Conservation (phyloP, 2,329 filamentous ascomycete genomes). For the Mollisia scopiformis region DNA sequence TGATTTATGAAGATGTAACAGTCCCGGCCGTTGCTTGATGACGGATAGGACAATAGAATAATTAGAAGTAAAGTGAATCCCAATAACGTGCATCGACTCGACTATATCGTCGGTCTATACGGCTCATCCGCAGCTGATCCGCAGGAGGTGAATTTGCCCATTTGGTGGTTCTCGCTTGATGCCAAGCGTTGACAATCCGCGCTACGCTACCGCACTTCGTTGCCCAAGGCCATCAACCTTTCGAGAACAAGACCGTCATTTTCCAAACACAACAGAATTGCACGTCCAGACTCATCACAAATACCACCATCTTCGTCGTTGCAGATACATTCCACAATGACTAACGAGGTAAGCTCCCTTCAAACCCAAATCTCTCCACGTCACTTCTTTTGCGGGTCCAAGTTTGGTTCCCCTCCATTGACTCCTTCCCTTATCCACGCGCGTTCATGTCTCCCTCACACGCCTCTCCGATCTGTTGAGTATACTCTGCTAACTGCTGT, state of each 20-base stretch:
- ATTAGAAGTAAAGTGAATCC: neutral
- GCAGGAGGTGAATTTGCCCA: neutral
- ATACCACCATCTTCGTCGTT: constrained; percentile 11
- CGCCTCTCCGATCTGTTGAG: constrained; percentile 10
- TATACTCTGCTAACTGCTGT: constrained; percentile 27
- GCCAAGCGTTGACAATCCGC: neutral
- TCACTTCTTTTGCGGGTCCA: constrained; percentile 12
- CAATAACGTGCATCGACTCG: neutral
- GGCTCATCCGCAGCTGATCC: neutral
- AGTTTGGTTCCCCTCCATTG: constrained; percentile 29
- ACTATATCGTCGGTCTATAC: neutral
- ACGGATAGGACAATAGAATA: too few relatives aligned
- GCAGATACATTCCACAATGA: constrained; percentile 31
- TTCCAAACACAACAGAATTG: constrained; percentile 17
- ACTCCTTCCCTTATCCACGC: constrained; percentile 28
- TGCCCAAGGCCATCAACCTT: neutral
- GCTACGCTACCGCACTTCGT: neutral
- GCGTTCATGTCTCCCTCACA: constrained; percentile 21
- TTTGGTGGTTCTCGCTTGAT: neutral
- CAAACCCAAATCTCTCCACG: constrained; percentile 18
- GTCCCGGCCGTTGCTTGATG: too few relatives aligned
- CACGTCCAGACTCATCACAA: constrained; percentile 6
- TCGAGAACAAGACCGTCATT: constrained; percentile 12
- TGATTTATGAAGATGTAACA: too few relatives aligned
- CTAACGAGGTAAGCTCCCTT: constrained; percentile 39